These are phyloP conservation scores for Avena sativa DNA, from an alignment of 176 grass and related monocot species.

Conservation along the genomic window DNA sequence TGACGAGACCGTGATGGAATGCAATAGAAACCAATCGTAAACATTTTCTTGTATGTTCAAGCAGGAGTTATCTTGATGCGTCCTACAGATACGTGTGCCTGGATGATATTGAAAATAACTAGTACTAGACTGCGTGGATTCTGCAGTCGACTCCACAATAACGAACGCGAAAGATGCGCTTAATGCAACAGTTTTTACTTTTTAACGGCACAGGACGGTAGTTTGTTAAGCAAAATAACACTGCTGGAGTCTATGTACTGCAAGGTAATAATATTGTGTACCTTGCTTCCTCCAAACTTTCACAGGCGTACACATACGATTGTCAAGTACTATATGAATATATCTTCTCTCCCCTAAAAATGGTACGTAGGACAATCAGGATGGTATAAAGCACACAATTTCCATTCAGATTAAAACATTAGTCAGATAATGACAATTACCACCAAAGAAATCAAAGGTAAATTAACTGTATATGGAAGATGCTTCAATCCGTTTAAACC, in stretches of 20 bases:
- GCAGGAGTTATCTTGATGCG: too few relatives aligned
- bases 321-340: background rate
- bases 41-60: too few relatives aligned
- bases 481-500: background rate
- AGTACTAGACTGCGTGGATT: too few relatives aligned
- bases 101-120: too few relatives aligned
- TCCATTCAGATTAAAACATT: conserved; percentile 11
- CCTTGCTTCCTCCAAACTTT: conserved; percentile 11
- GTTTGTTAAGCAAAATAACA: too few relatives aligned
- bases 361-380: conserved; percentile 2
- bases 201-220: too few relatives aligned
- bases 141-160: too few relatives aligned
- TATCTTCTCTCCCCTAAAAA: background rate
- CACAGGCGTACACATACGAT: background rate
- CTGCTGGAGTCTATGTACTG: background rate
- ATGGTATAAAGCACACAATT: background rate
- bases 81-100: too few relatives aligned
- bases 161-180: too few relatives aligned
- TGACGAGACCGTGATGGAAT: too few relatives aligned
- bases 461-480: conserved; percentile 4
- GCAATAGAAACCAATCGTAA: too few relatives aligned
- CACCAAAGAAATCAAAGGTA: background rate
- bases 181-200: too few relatives aligned
- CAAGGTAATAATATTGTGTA: background rate
- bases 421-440: background rate